Percentiles rank a stretch among this genome's conserved stretches.
Conservation (phyloP, 208 protist genomes). For the Endotrypanum monterogeii region DNA sequence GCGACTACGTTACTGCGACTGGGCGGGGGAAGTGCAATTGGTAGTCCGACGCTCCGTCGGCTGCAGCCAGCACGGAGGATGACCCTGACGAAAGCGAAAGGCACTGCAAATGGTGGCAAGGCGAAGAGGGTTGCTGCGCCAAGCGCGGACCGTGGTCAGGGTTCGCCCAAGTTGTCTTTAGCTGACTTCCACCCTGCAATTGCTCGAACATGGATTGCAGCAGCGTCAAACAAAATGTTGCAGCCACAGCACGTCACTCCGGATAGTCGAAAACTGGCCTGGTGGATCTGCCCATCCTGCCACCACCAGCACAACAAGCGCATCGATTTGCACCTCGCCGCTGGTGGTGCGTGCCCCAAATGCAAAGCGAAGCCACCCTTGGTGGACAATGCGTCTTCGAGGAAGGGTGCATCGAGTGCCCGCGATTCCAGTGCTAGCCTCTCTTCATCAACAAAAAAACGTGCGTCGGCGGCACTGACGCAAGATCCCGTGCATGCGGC, state of each 20-base stretch:
- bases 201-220: slow-evolving; percentile 65
- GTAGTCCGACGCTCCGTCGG: slow-evolving; percentile 2
- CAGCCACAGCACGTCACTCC: slow-evolving; percentile 81
- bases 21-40: slow-evolving; percentile 3
- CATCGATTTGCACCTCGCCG: slow-evolving; percentile 77
- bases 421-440: not conserved
- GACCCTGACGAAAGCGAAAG: not conserved
- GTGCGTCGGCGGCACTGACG: not conserved
- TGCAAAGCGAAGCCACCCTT: slow-evolving; percentile 49
- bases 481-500: not conserved
- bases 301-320: slow-evolving; percentile 61
- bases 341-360: slow-evolving; percentile 68
- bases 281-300: slow-evolving; percentile 78
- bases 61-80: not conserved
- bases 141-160: not conserved
- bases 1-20: not conserved
- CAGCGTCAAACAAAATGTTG: slow-evolving; percentile 78
- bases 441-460: slow-evolving; percentile 3
- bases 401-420: not conserved
- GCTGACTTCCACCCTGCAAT: slow-evolving; percentile 67
- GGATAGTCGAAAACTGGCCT: slow-evolving; percentile 68
- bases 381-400: not conserved
- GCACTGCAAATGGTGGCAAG: not conserved
- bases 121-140: not conserved
- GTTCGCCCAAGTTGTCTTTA: slow-evolving; percentile 25